Percentiles rank a stretch among this genome's conserved stretches.
These are phyloP conservation scores for Fusarium haematococcum DNA, from an alignment of 2,329 filamentous ascomycete genomes.

Conservation along the genomic window DNA sequence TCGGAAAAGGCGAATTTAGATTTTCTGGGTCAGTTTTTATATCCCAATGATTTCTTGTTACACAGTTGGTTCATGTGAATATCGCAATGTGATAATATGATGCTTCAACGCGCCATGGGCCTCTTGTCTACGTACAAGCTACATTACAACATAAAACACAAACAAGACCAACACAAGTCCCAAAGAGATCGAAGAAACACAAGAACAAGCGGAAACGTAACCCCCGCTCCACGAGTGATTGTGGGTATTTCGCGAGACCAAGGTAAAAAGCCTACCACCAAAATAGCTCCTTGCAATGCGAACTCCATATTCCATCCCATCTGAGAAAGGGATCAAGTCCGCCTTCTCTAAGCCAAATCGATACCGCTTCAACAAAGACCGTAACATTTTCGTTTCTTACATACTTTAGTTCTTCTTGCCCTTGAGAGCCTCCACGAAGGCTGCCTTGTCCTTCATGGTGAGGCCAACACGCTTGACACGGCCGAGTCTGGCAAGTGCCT, in stretches of 20 bases:
- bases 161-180: background rate
- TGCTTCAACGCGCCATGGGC: constrained; percentile 6
- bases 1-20: constrained; percentile 47
- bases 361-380: background rate
- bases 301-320: constrained; percentile 18
- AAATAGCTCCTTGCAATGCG: constrained; percentile 43
- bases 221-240: constrained; percentile 18
- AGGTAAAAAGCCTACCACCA: constrained; percentile 21
- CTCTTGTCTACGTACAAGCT: constrained; percentile 22
- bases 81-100: background rate
- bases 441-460: constrained; percentile 83
- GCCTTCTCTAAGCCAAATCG: background rate
- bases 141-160: background rate
- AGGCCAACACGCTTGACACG: constrained; percentile 90
- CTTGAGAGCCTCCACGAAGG: constrained; percentile 79
- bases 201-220: background rate
- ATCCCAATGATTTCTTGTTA: constrained; percentile 24
- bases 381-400: background rate
- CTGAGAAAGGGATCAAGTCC: constrained; percentile 4
- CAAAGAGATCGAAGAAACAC: constrained; percentile 1
- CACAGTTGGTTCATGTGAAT: background rate
- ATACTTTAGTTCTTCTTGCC: constrained; percentile 53
- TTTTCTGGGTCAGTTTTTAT: constrained; percentile 31
- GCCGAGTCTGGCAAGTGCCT: constrained; percentile 87
- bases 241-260: constrained; percentile 23